Conservation (phyloP, 495 filamentous ascomycete genomes). For the Aspergillus sclerotioniger region DNA sequence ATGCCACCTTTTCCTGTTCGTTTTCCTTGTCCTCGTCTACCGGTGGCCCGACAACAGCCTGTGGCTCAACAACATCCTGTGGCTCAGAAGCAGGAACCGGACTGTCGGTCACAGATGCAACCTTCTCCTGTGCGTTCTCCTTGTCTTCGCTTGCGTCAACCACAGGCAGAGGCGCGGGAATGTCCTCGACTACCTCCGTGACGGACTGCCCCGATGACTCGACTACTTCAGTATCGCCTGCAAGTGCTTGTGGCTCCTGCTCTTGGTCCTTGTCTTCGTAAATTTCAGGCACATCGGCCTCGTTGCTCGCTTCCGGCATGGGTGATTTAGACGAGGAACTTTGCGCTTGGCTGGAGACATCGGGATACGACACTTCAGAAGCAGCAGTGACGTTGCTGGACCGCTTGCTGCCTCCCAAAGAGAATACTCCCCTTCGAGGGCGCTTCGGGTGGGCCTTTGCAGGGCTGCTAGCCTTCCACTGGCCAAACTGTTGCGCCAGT, state of each 20-base stretch:
- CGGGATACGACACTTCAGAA: conserved; percentile 26
- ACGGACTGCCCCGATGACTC: background rate
- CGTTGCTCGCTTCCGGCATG: background rate
- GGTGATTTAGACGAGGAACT: conserved; percentile 18
- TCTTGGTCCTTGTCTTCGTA: conserved; percentile 20
- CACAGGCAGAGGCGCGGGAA: background rate
- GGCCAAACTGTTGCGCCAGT: conserved; percentile 55
- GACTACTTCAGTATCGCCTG: background rate
- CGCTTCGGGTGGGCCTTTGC: conserved; percentile 40
- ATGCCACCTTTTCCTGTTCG: conserved; percentile 1
- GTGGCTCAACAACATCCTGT: conserved; percentile 13
- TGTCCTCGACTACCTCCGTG: background rate
- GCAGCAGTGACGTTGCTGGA: conserved; percentile 15
- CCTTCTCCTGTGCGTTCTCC: conserved; percentile 3
- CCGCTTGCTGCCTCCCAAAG: conserved; percentile 30
- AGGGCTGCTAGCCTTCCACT: conserved; percentile 57
- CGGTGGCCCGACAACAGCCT: too few relatives aligned
- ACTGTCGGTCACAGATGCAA: background rate
- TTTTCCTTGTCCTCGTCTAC: too few relatives aligned
- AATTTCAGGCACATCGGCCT: conserved; percentile 1
- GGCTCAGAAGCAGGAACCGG: conserved; percentile 4
- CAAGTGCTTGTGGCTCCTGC: conserved; percentile 1
- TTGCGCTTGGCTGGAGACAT: conserved; percentile 21
- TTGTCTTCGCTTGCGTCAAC: too few relatives aligned
- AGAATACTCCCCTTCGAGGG: conserved; percentile 41